Conservation (phyloP, 805 yeast genomes). For the Cyberlindnera mississippiensis region DNA sequence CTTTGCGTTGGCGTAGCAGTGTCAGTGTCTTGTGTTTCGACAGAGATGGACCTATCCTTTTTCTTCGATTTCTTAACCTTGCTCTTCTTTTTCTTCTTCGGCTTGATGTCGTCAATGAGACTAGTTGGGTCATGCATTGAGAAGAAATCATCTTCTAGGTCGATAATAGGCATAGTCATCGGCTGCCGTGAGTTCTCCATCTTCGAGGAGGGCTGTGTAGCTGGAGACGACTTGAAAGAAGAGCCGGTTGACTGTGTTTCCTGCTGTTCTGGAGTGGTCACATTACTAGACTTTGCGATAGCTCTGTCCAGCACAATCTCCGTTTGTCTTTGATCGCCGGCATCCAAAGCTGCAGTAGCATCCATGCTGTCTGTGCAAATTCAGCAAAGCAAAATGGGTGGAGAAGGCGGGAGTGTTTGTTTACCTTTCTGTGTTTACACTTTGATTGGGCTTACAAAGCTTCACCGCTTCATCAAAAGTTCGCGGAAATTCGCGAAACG, state of each 20-base stretch:
- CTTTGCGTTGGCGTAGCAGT: background rate
- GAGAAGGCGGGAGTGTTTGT: too few species aligned
- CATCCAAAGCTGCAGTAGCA: too few species aligned
- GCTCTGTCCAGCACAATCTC: constrained; percentile 25
- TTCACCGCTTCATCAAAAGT: too few species aligned
- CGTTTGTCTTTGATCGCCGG: constrained; percentile 20
- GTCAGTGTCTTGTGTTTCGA: background rate
- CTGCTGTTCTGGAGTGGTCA: constrained; percentile 20
- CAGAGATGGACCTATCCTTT: background rate
- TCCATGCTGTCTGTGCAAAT: too few species aligned
- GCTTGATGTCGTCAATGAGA: constrained; percentile 11
- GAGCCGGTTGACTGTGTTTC: constrained; percentile 1
- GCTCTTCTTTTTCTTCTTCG: constrained; percentile 18
- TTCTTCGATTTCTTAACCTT: constrained; percentile 10
- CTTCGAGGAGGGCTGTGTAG: background rate
- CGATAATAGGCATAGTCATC: background rate
- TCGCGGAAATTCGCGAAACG: too few species aligned
- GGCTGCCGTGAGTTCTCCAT: background rate
- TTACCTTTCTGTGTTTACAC: too few species aligned
- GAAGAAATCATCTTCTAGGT: constrained; percentile 28
- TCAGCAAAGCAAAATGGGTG: too few species aligned
- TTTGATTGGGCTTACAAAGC: too few species aligned
- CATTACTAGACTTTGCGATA: constrained; percentile 25
- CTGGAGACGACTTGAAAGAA: background rate
- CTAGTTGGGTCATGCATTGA: constrained; percentile 16